phyloP scores from a whole-genome alignment of 1,139 yeast genomes.

The Suhomyces bokatorum region DNA sequence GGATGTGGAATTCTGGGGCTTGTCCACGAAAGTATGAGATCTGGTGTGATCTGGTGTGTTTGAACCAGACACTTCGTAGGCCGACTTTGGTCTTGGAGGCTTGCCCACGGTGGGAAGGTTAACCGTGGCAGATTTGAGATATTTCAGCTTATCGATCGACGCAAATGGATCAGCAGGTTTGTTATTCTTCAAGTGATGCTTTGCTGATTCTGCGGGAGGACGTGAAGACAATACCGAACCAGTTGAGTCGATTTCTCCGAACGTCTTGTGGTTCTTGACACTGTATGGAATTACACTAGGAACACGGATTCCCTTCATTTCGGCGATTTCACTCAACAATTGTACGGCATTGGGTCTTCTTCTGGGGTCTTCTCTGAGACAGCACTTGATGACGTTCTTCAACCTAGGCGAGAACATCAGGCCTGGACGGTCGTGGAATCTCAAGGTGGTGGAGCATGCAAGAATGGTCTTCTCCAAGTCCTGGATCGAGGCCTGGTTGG shows the following conservation, averaged over 20 bases:
- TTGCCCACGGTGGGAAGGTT: slow-evolving; percentile 11
- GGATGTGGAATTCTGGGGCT: slow-evolving; percentile 23
- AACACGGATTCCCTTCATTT: slow-evolving; percentile 54
- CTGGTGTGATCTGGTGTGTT: slow-evolving; percentile 9
- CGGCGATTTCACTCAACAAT: slow-evolving; percentile 67
- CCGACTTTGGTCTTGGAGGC: slow-evolving; percentile 23
- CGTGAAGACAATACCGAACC: slow-evolving; percentile 2
- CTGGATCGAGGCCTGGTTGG: slow-evolving; percentile 37
- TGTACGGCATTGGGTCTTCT: slow-evolving; percentile 73
- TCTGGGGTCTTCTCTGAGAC: slow-evolving; percentile 68
- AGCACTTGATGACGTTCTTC: slow-evolving; percentile 58
- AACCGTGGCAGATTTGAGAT: slow-evolving; percentile 16
- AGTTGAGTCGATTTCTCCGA: background rate
- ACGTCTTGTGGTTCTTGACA: slow-evolving; percentile 17
- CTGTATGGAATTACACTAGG: slow-evolving; percentile 52
- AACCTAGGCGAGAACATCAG: slow-evolving; percentile 44
- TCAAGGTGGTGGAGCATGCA: slow-evolving; percentile 34
- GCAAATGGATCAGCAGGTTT: slow-evolving; percentile 38
- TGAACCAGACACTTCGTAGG: slow-evolving; percentile 11
- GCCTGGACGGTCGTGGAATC: slow-evolving; percentile 40
- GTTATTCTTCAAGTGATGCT: slow-evolving; percentile 7
- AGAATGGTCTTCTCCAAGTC: slow-evolving; percentile 45
- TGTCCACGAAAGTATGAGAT: slow-evolving; percentile 12
- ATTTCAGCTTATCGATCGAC: slow-evolving; percentile 37
- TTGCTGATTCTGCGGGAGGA: slow-evolving; percentile 1